These are phyloP conservation scores for Calocybe cyanea DNA, from an alignment of 768 basidiomycete species.

Conservation along the genomic window DNA sequence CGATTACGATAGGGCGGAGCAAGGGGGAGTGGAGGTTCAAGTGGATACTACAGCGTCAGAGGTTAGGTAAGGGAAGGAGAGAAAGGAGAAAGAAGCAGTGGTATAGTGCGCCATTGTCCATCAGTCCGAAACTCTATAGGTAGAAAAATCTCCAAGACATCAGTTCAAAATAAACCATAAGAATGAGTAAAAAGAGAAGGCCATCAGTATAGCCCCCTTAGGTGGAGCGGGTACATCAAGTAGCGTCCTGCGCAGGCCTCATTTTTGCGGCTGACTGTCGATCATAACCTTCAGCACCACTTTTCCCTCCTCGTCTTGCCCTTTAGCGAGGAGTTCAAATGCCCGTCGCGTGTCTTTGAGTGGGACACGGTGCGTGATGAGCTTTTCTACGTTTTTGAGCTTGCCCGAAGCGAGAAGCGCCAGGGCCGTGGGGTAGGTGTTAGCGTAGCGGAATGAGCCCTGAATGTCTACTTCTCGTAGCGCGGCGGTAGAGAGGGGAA, in stretches of 20 bases:
- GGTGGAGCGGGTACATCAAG: background rate
- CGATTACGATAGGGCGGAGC: background rate
- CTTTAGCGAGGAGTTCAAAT: constrained; percentile 77
- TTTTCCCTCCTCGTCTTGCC: constrained; percentile 73
- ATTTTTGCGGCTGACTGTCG: constrained; percentile 30
- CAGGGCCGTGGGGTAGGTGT: constrained; percentile 88
- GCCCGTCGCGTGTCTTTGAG: constrained; percentile 67
- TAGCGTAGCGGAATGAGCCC: constrained; percentile 88
- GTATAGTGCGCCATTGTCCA: background rate
- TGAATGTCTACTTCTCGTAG: constrained; percentile 89
- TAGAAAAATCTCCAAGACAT: constrained; percentile 1
- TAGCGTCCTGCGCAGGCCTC: background rate
- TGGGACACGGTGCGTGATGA: constrained; percentile 75
- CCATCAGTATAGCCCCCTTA: background rate
- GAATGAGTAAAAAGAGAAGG: background rate
- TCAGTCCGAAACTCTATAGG: background rate
- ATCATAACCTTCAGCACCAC: constrained; percentile 93
- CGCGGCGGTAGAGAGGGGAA: constrained; percentile 83
- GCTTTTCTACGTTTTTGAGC: constrained; percentile 60
- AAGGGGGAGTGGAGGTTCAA: background rate
- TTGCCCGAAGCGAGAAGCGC: constrained; percentile 66
- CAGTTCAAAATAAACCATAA: background rate
- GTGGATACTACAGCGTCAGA: too few relatives aligned
- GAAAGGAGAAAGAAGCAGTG: background rate
- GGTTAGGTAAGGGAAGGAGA: background rate